Evolutionary conservation across 192 early-diverging fungal species (phyloP), one percentile per base, ranked within the genome.

Genomic region (Chytriomyces confervae): DNA sequence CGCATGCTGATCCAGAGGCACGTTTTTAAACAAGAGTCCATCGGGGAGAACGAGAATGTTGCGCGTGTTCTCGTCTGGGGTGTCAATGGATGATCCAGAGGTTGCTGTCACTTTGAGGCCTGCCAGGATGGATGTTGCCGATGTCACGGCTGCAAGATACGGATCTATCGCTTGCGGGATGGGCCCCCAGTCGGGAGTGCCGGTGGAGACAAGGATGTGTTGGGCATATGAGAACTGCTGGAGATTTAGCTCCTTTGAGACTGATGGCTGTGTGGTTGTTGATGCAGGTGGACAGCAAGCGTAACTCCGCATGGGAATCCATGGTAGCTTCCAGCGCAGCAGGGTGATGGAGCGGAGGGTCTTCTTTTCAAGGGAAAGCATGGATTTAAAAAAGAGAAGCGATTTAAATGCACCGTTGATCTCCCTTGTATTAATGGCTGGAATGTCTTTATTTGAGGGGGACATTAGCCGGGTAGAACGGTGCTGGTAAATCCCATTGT

Each of bases 31-130:
- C 10, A 10, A 61, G 8, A 75, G 72, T 44, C 43, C 63, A 10
- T 75, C 61, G 43, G 72, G 72, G 46, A 63, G 36, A 10, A 75
- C 61, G 11, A 75, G 61, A 9, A 75, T 75, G 72, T 75, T 57
- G 53, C 53, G 53, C 13, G 20, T 20, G 36, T 36, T 36, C 20
- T 57, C 53, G 1, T 13, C 16, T 13, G 16, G 13, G 53, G 16
- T 57, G 13, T 13, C 16, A 57, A 57, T n/a, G 20, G 53, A 57
- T n/a, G 16, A n/a, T 13, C 20, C 53, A 3, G 67, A 36, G n/a
- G 72, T 18, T 9, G 72, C 61, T 10, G 72, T 46, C 36, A 75
- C 48, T 63, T 75, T 75, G 72, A 75, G 61, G 61, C 29, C n/a
- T 0, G 27, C 10, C 1, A 75, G 61, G 46, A 75, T 75, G 9